These are phyloP conservation scores for Chionographis japonica DNA, from an alignment of 106 monocot species.

Conservation along the genomic window DNA sequence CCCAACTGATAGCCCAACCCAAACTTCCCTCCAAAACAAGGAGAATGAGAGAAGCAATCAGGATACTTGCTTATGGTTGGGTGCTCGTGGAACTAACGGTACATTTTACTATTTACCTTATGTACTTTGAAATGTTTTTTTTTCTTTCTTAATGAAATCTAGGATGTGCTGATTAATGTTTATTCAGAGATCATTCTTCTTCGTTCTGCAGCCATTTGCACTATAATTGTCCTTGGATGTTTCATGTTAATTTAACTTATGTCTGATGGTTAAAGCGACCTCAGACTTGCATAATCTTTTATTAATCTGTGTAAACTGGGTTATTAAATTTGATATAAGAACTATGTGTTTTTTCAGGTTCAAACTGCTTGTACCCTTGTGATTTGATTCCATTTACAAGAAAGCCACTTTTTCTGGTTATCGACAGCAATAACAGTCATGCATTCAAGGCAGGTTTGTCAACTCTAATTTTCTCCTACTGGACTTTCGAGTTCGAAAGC, in stretches of 20 bases:
- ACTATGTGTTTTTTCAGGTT: slow-evolving; percentile 41
- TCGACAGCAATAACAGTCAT: slow-evolving; percentile 72
- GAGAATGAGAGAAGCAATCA: slow-evolving; percentile 12
- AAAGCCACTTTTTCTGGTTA: slow-evolving; percentile 83
- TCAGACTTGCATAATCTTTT: not conserved
- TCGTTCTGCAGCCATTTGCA: not conserved
- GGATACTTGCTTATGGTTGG: slow-evolving; percentile 52
- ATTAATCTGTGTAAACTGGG: not conserved
- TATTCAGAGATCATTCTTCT: not conserved
- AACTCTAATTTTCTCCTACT: slow-evolving; percentile 18
- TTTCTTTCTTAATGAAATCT: not conserved
- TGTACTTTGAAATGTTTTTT: not conserved
- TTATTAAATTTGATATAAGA: not conserved
- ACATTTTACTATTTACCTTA: not conserved
- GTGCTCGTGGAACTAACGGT: slow-evolving; percentile 61
- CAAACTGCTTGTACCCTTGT: slow-evolving; percentile 67
- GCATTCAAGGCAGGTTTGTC: slow-evolving; percentile 90
- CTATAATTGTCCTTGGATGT: not conserved
- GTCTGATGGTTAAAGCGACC: not conserved
- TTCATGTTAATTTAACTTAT: not conserved
- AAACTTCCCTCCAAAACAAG: slow-evolving; percentile 16
- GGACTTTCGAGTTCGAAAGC: not conserved
- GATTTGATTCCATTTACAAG: slow-evolving; percentile 95
- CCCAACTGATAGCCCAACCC: slow-evolving; percentile 6
- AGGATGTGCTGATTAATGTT: no score